Percentiles rank a stretch among this genome's conserved stretches.
Conservation (phyloP, 2,329 filamentous ascomycete species). For the Epichloe typhina region DNA sequence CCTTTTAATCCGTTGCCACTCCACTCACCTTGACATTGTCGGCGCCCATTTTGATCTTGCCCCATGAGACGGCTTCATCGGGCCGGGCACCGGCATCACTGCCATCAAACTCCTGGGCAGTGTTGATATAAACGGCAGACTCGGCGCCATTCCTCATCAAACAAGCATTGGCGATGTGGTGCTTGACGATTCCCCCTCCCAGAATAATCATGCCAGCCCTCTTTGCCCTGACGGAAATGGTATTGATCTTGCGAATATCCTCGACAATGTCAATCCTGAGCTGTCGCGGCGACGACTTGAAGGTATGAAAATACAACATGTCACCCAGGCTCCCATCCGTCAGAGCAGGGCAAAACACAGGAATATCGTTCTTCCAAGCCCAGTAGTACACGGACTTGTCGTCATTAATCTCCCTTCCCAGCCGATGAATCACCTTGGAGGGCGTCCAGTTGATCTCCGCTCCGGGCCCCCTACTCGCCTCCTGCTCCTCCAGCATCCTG, state of each 20-base stretch:
- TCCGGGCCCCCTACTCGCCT: constrained; percentile 56
- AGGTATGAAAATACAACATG: constrained; percentile 98
- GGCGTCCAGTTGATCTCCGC: constrained; percentile 82
- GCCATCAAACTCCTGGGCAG: constrained; percentile 91
- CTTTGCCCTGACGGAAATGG: constrained; percentile 75
- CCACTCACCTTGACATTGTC: constrained; percentile 70
- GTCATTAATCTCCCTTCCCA: constrained; percentile 90
- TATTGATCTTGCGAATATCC: constrained; percentile 88
- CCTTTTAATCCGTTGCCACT: neutral
- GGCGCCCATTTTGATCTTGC: constrained; percentile 85
- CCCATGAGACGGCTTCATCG: constrained; percentile 96
- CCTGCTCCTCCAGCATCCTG: constrained; percentile 85
- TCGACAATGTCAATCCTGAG: constrained; percentile 84
- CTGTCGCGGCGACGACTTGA: constrained; percentile 70
- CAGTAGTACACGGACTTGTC: constrained; percentile 90
- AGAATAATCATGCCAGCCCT: constrained; percentile 90
- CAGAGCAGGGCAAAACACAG: constrained; percentile 89
- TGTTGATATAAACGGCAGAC: constrained; percentile 95
- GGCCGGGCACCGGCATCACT: constrained; percentile 90
- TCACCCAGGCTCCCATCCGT: constrained; percentile 93
- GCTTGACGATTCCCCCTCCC: constrained; percentile 90
- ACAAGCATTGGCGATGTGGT: constrained; percentile 96
- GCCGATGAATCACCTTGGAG: constrained; percentile 75
- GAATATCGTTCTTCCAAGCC: constrained; percentile 94
- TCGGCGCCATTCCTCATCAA: constrained; percentile 97